Conservation (phyloP, 2,329 filamentous ascomycete species). For the Talaromyces sp. region DNA sequence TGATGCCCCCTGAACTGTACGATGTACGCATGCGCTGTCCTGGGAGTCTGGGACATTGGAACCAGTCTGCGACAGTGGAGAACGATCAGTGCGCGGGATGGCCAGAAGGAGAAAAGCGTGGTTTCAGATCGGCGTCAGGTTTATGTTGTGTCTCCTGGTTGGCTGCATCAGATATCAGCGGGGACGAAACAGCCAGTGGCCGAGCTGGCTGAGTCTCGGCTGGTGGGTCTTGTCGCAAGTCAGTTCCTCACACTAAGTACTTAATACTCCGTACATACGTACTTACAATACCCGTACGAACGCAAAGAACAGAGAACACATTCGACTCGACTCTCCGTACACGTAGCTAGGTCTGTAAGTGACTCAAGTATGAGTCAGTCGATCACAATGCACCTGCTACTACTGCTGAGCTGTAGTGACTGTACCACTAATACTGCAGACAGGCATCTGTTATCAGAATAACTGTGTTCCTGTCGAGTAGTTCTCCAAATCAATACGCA, state of each 20-base stretch:
- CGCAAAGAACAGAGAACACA: neutral
- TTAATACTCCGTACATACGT: no score
- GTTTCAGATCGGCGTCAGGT: slow-evolving; percentile 16
- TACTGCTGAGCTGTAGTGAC: neutral
- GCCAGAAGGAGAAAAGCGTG: slow-evolving; percentile 3
- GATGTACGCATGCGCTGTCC: no score
- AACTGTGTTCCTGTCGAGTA: neutral
- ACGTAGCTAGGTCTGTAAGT: neutral
- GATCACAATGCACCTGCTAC: neutral
- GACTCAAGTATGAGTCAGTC: neutral
- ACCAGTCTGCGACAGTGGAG: slow-evolving; percentile 1
- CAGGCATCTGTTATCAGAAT: neutral
- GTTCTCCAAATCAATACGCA: neutral
- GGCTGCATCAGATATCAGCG: neutral
- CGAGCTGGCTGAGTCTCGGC: neutral
- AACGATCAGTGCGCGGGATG: slow-evolving; percentile 7
- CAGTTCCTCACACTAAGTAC: neutral
- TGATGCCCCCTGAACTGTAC: neutral
- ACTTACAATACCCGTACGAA: neutral
- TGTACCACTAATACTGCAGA: neutral
- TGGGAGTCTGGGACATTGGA: neutral
- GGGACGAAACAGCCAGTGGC: neutral
- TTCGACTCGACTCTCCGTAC: neutral
- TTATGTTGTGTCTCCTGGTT: neutral
- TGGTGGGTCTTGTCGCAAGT: neutral